Evolutionary conservation across 495 filamentous ascomycete species (phyloP), one percentile per base, ranked within the genome.

Genomic region (Tuber microsphaerosporum): DNA sequence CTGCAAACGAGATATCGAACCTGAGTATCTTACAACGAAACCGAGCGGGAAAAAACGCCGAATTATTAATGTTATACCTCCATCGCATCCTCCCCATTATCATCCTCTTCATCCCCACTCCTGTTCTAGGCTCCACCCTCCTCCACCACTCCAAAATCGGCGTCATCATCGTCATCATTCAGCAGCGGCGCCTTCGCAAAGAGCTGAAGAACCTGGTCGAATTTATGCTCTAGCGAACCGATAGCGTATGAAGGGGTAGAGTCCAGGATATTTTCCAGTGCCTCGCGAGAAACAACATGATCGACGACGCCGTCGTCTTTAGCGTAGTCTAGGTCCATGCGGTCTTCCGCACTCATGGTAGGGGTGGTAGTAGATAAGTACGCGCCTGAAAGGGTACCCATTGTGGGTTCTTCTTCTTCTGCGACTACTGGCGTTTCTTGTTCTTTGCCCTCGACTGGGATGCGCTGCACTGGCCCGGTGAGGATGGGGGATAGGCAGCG

Each of bases 131-230:
- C 5, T 26, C 41, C 70, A 71, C 22, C 70, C 5, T 45, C 70
- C 34, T 71, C 70, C 31, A 16, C 16, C 44, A 26, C 34, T 5
- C 12, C 43, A 8, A 12, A 8, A 1, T 16, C 44, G 2, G 37
- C 26, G 7, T 70, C 75, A 69, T 70, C 68, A 71, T 74, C 80
- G 19, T 72, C 80, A 41, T 34, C 56, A 8, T 34, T 48, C 31
- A 71, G 16, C 56, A 82, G 69, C 9, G 81, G 77, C 42, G 69
- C 65, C 77, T 82, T 82, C n/a, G 73, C 77, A 75, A 82, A 82
- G 61, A 82, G 73, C 6, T 42, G 73, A 56, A 82, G 41, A 46
- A 82, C 80, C 71, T 79, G 73, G 48, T 77, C 73, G 41, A 82
- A 82, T 37, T 44, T 71, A 70, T 70, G 75, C 39, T 80, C 72